A percentile compares a stretch with the other conserved stretches of the same genome.
phyloP scores from a whole-genome alignment of 805 yeast genomes.

The Ogataea paradorogensis region DNA sequence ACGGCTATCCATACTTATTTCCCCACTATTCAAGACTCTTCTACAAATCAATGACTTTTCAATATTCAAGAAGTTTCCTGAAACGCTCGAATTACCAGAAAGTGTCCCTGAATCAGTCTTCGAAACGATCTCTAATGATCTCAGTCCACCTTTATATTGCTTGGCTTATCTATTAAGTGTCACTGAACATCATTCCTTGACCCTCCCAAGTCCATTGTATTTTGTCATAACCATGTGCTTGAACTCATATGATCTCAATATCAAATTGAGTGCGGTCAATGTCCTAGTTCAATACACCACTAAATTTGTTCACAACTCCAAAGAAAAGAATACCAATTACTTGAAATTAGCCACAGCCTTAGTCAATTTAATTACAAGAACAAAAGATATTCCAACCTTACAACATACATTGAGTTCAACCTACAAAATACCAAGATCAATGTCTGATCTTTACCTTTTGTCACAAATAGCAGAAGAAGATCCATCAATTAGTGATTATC shows the following conservation, averaged over 20 bases:
- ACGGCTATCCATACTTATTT: slow-evolving; percentile 18
- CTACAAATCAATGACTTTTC: slow-evolving; percentile 18
- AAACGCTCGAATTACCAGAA: slow-evolving; percentile 16
- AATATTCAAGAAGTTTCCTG: slow-evolving; percentile 19
- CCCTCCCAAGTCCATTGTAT: slow-evolving; percentile 28
- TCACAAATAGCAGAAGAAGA: slow-evolving; percentile 36
- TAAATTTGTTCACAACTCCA: slow-evolving; percentile 12
- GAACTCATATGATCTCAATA: slow-evolving; percentile 22
- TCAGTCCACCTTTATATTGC: slow-evolving; percentile 29
- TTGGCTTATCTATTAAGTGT: slow-evolving; percentile 22
- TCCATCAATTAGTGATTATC: slow-evolving; percentile 31
- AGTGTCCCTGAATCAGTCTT: slow-evolving; percentile 21
- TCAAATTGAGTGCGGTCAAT: slow-evolving; percentile 28
- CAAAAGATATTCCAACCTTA: slow-evolving; percentile 16
- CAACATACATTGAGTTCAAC: slow-evolving; percentile 21
- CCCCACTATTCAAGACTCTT: slow-evolving; percentile 23
- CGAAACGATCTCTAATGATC: slow-evolving; percentile 15
- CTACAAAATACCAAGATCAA: slow-evolving; percentile 25
- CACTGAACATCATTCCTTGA: background rate
- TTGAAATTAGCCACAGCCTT: slow-evolving; percentile 26
- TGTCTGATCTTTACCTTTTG: slow-evolving; percentile 35
- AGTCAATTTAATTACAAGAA: slow-evolving; percentile 21
- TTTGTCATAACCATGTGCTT: slow-evolving; percentile 27
- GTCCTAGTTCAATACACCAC: slow-evolving; percentile 28
- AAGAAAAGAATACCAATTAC: slow-evolving; percentile 19